phyloP scores from a whole-genome alignment of 1,284 basidiomycete species.

The Gymnopus androsaceus region DNA sequence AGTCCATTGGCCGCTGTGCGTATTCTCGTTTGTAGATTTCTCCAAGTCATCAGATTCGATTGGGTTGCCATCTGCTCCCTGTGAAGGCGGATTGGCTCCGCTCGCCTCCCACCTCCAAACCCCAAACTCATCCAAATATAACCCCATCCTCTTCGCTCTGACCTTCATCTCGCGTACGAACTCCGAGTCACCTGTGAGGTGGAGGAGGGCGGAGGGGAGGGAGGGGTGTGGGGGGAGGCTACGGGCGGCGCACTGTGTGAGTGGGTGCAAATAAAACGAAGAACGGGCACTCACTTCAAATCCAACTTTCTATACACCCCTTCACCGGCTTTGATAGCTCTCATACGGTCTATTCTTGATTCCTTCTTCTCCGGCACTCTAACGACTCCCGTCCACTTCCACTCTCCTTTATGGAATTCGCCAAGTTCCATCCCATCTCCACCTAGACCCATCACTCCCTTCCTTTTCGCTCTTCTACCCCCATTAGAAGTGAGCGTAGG shows the following conservation, averaged over 20 bases:
- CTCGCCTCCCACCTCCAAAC: constrained; percentile 50
- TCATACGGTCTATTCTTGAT: constrained; percentile 28
- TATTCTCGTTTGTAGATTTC: neutral
- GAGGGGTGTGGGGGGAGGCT: constrained; percentile 47
- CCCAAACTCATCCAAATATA: constrained; percentile 58
- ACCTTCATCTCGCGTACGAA: constrained; percentile 43
- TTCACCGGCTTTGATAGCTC: constrained; percentile 29
- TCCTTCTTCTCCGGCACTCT: constrained; percentile 40
- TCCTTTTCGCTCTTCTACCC: too few species aligned
- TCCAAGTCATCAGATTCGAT: neutral
- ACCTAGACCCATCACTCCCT: too few species aligned
- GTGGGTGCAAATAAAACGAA: too few species aligned
- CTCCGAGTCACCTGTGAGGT: constrained; percentile 52
- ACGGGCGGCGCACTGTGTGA: neutral
- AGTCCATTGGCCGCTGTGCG: constrained; percentile 41
- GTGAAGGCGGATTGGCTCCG: too few species aligned
- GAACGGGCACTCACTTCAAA: neutral
- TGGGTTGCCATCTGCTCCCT: neutral
- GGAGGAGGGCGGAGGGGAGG: constrained; percentile 49
- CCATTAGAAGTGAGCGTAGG: too few species aligned
- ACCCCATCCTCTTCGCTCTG: constrained; percentile 42
- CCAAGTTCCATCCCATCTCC: constrained; percentile 17
- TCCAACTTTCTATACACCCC: constrained; percentile 46
- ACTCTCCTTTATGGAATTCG: constrained; percentile 29
- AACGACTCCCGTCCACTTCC: constrained; percentile 51